Evolutionary conservation across 2,329 filamentous ascomycete genomes (phyloP), one percentile per base, ranked within the genome.

Genomic region (Cladosporium sp.): DNA sequence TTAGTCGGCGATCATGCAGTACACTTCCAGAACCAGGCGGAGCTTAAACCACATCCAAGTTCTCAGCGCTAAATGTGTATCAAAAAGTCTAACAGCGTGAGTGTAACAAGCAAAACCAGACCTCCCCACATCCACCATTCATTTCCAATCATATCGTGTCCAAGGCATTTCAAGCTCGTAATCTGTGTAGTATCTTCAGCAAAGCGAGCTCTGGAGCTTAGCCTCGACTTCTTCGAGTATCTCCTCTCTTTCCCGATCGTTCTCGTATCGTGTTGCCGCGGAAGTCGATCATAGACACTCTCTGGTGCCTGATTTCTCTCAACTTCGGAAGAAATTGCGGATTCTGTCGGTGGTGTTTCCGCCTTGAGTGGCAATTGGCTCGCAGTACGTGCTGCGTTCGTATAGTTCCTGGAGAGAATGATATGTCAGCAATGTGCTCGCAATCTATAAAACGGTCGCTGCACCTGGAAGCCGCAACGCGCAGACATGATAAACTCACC

Each of bases 341-440:
- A 63, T 56, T 29, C 55, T 63, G 4, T 52, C 46, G 10, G 50
- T 56, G 26, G 61, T 52, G 11, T 40, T 63, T 23, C 50, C 61
- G 33, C 61, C 61, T 29, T 55, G 50, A 2, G 33, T 71, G 29
- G 83, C 80, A 31, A 78, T 72, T 26, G 80, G 78, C 69, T 82
- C 80, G 64, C 87, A 77, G 64, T 84, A 81, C 65, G 84, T 79
- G 72, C 85, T 88, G 68, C 85, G 84, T 55, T 84, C 82, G 74
- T 86, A 88, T 40, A 88, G 79, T 66, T 86, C 85, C 86, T 88
- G 67, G 4, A 12, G 35, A 14, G 18, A 14, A 26, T 23, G 4
- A n/a, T 10, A 65, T 4, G 67, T 74, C 52, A 74, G 70, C 59
- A 65, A 18, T 18, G 16, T 23, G 26, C 26, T 28, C 16, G 40